A percentile compares a stretch with the other conserved stretches of the same genome.
Conservation (phyloP, 441 rosid species). For the Euphorbia schlechtendalii region DNA sequence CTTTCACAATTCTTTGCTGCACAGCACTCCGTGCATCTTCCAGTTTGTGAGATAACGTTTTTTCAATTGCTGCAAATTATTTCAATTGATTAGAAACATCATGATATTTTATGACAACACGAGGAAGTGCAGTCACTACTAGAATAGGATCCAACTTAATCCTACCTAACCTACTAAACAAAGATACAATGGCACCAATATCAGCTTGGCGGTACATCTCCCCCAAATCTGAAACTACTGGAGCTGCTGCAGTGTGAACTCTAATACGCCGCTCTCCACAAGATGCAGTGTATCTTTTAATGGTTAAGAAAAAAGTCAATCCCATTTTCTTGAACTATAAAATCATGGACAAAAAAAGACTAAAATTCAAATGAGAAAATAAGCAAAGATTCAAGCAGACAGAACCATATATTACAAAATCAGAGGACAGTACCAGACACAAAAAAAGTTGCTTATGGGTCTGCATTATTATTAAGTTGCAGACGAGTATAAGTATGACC, state of each 20-base stretch:
- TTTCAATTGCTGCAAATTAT: constrained; percentile 78
- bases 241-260: constrained; percentile 92
- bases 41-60: constrained; percentile 71
- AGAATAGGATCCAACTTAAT: constrained; percentile 16
- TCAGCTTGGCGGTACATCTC: constrained; percentile 98
- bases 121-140: constrained; percentile 16
- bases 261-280: constrained; percentile 99
- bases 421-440: not conserved
- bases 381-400: not conserved
- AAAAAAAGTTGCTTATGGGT: not conserved
- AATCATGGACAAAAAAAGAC: constrained; percentile 6
- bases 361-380: constrained; percentile 8
- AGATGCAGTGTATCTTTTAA: constrained; percentile 89
- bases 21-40: constrained; percentile 83
- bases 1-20: constrained; percentile 82
- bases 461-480: no score
- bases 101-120: constrained; percentile 8
- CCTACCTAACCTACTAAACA: constrained; percentile 80
- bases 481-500: not conserved
- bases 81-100: constrained; percentile 20
- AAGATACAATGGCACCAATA: constrained; percentile 77
- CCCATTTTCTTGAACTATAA: constrained; percentile 8
- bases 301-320: constrained; percentile 31
- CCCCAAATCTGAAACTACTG: constrained; percentile 86
- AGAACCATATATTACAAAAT: not conserved